Evolutionary conservation across 83 land plant genomes (phyloP), one percentile per base, ranked within the genome.

Genomic region (Diphasiastrum complanatum): DNA sequence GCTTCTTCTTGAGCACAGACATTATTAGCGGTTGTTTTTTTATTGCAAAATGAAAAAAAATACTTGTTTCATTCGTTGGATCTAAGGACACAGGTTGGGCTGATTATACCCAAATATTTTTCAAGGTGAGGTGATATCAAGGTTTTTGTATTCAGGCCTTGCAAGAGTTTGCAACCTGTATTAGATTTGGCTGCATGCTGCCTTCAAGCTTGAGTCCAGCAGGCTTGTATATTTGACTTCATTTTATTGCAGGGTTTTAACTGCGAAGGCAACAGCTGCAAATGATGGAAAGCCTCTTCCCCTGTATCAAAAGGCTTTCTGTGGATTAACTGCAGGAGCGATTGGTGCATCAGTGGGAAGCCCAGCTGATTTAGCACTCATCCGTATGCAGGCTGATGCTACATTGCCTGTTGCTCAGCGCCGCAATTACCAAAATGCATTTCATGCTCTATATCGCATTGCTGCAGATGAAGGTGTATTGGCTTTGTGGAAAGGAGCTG

Each of bases 381-480:
- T 93, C 43, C 81, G 98, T 11, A 93, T 93, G 98, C 98, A 93
- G 61, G 98, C 98, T 30, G 98, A 93, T 79, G 91, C 91, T 32
- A 93, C 98, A 2, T 61, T 93, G 71, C 91, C 96, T 18, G 70
- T 62, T 31, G 88, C 98, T 4, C 98, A 93, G 31, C 74, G 91
- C 1, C 76, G 98, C 6, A 63, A 93, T 55, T 88, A 93, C 61
- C 81, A 56, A 60, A 93, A 89, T 80, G 98, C 91, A 2, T 85
- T 93, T 70, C 91, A 93, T 51, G 98, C 98, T 2, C 89, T 93
- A 16, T 75, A 68, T 30, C 76, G 96, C 18, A 89, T 93, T 59
- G 36, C 57, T 32, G 60, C 69, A 29, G 98, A 93, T 76, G 98
- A 93, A 73, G 98, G 98, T n/a, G 83, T 93, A 40, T 68, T 93